Conservation (phyloP, 2,329 filamentous ascomycete species). For the Graphilbum ipis-grandicollis region DNA sequence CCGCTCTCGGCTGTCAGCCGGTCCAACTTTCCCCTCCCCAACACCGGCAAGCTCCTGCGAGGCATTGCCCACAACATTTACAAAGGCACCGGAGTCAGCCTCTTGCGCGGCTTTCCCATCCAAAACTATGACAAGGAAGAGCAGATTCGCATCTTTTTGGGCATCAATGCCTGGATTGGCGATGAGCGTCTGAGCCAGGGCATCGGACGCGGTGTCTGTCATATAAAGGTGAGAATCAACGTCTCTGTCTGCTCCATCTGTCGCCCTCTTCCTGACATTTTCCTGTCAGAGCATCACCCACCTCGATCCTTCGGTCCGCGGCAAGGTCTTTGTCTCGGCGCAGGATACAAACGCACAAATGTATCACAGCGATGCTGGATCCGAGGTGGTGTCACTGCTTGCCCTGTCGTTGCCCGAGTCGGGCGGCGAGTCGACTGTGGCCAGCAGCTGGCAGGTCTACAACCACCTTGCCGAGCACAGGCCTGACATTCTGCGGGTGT, state of each 20-base stretch:
- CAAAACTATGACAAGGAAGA: slow-evolving; percentile 1
- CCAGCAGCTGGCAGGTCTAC: slow-evolving; percentile 1
- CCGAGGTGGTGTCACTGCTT: background rate
- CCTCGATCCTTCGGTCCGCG: background rate
- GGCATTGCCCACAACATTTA: background rate
- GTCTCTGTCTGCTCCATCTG: background rate
- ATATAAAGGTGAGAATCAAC: background rate
- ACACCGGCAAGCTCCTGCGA: background rate
- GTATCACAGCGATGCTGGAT: slow-evolving; percentile 1
- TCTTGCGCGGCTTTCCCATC: background rate
- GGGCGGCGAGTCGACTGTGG: background rate
- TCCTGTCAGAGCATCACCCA: background rate
- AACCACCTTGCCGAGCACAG: slow-evolving; percentile 1
- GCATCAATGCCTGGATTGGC: slow-evolving; percentile 1
- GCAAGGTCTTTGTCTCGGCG: background rate
- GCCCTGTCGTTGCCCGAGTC: background rate
- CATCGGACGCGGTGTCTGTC: background rate
- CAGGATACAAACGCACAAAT: slow-evolving; percentile 1
- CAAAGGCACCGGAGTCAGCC: background rate
- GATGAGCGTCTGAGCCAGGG: background rate
- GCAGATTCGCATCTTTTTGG: background rate
- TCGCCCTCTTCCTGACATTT: background rate
- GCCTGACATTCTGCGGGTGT: background rate
- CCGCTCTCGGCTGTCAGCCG: background rate
- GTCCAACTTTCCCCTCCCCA: background rate